These are phyloP conservation scores for Farysia itapuensis DNA, from an alignment of 1,284 basidiomycete species.

Conservation along the genomic window DNA sequence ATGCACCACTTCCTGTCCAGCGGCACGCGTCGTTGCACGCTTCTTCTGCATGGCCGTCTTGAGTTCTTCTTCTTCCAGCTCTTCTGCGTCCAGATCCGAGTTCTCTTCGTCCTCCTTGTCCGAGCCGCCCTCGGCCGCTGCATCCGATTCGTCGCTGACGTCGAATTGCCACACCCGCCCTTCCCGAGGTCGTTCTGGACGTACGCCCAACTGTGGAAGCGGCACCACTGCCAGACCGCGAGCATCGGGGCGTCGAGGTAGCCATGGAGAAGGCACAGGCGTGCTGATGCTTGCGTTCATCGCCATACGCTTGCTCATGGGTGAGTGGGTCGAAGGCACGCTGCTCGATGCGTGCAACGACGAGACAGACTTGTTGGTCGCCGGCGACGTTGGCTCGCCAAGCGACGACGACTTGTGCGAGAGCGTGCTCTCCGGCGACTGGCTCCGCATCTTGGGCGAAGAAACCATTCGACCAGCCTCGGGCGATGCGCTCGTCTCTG, in stretches of 20 bases:
- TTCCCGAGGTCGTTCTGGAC: slow-evolving; percentile 52
- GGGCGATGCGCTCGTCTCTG: neutral
- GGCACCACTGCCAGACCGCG: slow-evolving; percentile 51
- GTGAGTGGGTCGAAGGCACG: slow-evolving; percentile 7
- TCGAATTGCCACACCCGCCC: slow-evolving; percentile 51
- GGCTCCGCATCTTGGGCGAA: slow-evolving; percentile 4
- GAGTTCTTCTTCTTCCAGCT: slow-evolving; percentile 48
- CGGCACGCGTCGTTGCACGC: slow-evolving; percentile 54
- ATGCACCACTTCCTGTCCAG: slow-evolving; percentile 53
- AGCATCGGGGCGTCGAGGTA: slow-evolving; percentile 55
- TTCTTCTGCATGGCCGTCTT: slow-evolving; percentile 51
- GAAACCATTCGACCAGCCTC: neutral
- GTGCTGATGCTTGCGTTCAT: slow-evolving; percentile 46
- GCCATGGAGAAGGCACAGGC: slow-evolving; percentile 42
- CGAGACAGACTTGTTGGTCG: slow-evolving; percentile 21
- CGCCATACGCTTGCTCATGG: slow-evolving; percentile 16
- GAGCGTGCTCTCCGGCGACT: slow-evolving; percentile 17
- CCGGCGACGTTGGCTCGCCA: slow-evolving; percentile 17
- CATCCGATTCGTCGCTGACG: slow-evolving; percentile 32
- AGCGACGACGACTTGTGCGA: slow-evolving; percentile 25
- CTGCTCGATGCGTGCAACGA: slow-evolving; percentile 13
- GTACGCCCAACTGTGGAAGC: slow-evolving; percentile 51
- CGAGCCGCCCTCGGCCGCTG: slow-evolving; percentile 5
- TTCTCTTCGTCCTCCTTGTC: slow-evolving; percentile 44
- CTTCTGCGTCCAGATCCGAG: slow-evolving; percentile 43